Evolutionary conservation across 202 grass and related monocot genomes (phyloP).

Genomic region (Setaria italica): DNA sequence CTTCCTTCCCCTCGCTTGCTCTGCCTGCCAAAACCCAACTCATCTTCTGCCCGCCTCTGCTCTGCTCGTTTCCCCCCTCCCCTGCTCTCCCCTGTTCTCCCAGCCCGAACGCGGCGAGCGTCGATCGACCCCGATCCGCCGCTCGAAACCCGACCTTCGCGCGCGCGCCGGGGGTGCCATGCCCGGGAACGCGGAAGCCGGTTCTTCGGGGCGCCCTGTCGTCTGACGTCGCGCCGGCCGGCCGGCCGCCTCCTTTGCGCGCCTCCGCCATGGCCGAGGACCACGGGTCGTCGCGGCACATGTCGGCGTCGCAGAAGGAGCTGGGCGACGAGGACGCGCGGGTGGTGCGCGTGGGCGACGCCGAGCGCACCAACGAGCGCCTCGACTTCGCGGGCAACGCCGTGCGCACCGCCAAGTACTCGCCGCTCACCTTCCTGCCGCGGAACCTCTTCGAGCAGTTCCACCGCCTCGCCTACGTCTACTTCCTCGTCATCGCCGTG

Average conservation of each 20-base stretch:
- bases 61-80: not conserved
- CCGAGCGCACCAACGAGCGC: conserved; percentile 57
- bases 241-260: not conserved
- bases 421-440: conserved; percentile 84
- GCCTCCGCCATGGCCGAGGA: conserved; percentile 51
- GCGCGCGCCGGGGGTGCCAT: conserved; percentile 39
- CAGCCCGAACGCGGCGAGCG: not conserved
- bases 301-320: conserved; percentile 74
- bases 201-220: not conserved
- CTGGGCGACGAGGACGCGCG: conserved; percentile 76
- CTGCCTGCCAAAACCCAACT: conserved; percentile 39
- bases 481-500: conserved; percentile 89
- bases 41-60: conserved; percentile 27
- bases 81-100: conserved; percentile 45
- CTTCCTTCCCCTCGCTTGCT: not conserved
- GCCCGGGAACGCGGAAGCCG: conserved; percentile 21
- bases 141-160: conserved; percentile 37
- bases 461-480: conserved; percentile 90
- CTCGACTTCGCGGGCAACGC: conserved; percentile 71
- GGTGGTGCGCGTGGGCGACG: conserved; percentile 66
- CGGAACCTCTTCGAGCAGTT: conserved; percentile 97
- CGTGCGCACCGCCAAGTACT: conserved; percentile 92
- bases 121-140: not conserved
- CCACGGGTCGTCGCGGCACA: conserved; percentile 57
- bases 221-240: conserved; percentile 36